Evolutionary conservation across 2,329 filamentous ascomycete species (phyloP).

Genomic region (Amesomyces nigricolor): DNA sequence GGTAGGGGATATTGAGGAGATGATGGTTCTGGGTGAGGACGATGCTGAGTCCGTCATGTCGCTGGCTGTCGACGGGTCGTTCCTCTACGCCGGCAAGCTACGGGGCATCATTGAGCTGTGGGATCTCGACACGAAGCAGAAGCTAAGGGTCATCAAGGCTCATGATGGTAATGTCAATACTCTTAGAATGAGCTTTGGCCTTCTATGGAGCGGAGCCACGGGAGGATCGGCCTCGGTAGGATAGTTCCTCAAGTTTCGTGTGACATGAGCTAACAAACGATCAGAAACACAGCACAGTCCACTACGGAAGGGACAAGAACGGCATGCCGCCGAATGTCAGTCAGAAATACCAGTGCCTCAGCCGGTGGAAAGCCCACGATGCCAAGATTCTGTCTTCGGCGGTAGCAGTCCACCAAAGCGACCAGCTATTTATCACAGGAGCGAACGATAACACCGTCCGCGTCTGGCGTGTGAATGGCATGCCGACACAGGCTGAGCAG

Average conservation of each 20-base stretch:
- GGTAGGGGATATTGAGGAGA: conserved; percentile 60
- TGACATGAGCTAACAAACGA: conserved; percentile 22
- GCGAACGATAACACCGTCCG: conserved; percentile 87
- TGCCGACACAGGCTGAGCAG: conserved; percentile 34
- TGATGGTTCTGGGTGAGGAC: conserved; percentile 59
- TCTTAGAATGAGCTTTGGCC: conserved; percentile 77
- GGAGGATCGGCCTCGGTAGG: conserved; percentile 77
- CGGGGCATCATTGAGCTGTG: conserved; percentile 89
- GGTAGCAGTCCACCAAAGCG: conserved; percentile 60
- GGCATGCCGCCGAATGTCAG: conserved; percentile 52
- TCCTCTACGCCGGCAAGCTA: conserved; percentile 85
- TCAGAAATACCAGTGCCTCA: conserved; percentile 33
- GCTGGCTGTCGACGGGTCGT: conserved; percentile 79
- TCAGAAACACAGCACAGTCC: conserved; percentile 61
- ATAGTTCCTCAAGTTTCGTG: conserved; percentile 3
- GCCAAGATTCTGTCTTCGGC: conserved; percentile 85
- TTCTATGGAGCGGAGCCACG: conserved; percentile 83
- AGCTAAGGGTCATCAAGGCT: conserved; percentile 77
- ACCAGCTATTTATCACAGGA: conserved; percentile 87
- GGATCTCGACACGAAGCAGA: conserved; percentile 92
- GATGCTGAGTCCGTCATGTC: conserved; percentile 65
- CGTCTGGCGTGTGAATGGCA: conserved; percentile 70
- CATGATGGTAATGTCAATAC: conserved; percentile 80
- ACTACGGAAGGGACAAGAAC: conserved; percentile 53
- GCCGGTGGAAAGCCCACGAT: conserved; percentile 58